Percentiles rank a stretch among this genome's conserved stretches.
Evolutionary conservation across 2,329 filamentous ascomycete genomes (phyloP).

Genomic region (Pseudocercospora crystallina): DNA sequence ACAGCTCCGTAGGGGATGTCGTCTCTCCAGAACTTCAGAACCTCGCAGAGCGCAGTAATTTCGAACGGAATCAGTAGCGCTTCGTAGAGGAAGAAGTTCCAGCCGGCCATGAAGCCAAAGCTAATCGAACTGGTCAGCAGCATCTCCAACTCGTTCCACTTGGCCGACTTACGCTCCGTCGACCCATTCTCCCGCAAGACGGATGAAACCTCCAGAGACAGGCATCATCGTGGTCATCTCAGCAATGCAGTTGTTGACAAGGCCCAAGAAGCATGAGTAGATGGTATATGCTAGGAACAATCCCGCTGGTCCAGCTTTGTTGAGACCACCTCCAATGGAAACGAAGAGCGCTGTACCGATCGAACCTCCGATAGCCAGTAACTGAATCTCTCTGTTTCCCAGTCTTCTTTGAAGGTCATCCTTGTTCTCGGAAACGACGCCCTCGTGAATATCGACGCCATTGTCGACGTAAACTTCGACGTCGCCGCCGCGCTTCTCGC

Average conservation of each 20-base stretch:
- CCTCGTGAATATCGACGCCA: constrained; percentile 17
- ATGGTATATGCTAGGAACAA: constrained; percentile 60
- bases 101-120: constrained; percentile 52
- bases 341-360: constrained; percentile 32
- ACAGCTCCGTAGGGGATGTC: constrained; percentile 46
- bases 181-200: constrained; percentile 59
- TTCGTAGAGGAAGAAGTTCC: constrained; percentile 50
- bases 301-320: constrained; percentile 50
- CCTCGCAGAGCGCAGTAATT: constrained; percentile 46
- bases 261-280: constrained; percentile 56
- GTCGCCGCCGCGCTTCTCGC: constrained; percentile 3
- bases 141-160: constrained; percentile 50
- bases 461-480: constrained; percentile 8
- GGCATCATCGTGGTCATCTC: constrained; percentile 52
- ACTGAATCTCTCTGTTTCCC: constrained; percentile 32
- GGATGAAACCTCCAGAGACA: constrained; percentile 54
- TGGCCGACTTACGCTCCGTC: no score
- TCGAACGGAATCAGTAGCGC: constrained; percentile 54
- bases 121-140: constrained; percentile 37
- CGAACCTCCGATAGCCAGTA: constrained; percentile 33
- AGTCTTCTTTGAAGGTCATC: constrained; percentile 49
- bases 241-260: constrained; percentile 65
- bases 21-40: constrained; percentile 46
- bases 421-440: constrained; percentile 32
- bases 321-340: constrained; percentile 57